Base-by-base conservation (phyloP, 257 asterid species). In the Solanum raphanifolium region DNA sequence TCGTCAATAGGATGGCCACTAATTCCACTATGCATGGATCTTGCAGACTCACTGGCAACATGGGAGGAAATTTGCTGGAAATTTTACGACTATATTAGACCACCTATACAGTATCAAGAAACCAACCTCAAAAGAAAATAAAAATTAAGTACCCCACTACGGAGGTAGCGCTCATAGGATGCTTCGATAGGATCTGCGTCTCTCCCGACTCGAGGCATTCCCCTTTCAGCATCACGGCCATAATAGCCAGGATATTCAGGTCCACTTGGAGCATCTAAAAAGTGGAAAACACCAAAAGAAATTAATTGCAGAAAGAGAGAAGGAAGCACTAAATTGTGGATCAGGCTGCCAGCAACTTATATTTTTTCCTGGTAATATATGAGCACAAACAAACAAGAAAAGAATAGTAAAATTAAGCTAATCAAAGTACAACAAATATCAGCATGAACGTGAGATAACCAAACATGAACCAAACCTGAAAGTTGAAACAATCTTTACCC, bases 81-180 rank as follows among this genome's bases (percentile, higher is more conserved):
- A 87, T 55, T 41, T 29, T 23, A 66, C 36, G 82, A 91, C 69
- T 9, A 48, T 36, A 41, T 32, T 36, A 81, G 84, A 71, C 36
- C 72, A 71, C 35, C 73, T 34, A n/a, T 39, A 83, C 36, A 34
- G 41, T 31, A 82, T 82, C 20, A 11, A 82, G 86, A 39, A 48
- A 82, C 73, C 32, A 89, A 81, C 27, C 78, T 60, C 78, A 46
- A 87, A 65, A 18, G 6, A 21, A 78, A 84, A 83, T 10, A 21
- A 66, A 48, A 36, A 46, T 35, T 18, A 25, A 84, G 13, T 94
- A 95, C 99, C 93, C 93, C 88, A 83, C 91, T 90, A 75, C 93
- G 95, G 62, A 95, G 90, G 91, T 94, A 96, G 76, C 95, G 96
- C 86, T 96, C 99, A 75, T 94, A 96, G 32, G 98, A 94, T 81